Evolutionary conservation across 805 yeast genomes (phyloP).

Genomic region (Saturnispora dispora): DNA sequence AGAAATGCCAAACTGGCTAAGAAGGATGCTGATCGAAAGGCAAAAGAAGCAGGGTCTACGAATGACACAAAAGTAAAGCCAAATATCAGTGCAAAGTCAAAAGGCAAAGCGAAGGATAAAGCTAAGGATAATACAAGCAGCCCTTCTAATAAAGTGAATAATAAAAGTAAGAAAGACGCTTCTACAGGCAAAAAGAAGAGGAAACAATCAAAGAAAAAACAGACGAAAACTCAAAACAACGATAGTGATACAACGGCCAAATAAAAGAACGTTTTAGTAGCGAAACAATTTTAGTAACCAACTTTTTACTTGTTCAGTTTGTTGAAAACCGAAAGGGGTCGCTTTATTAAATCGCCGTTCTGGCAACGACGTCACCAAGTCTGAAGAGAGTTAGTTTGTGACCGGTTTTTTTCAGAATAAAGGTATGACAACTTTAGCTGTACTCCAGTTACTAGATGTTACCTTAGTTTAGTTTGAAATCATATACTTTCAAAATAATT

Average conservation of each 20-base stretch:
- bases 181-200: background rate
- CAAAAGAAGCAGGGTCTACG: conserved; percentile 6
- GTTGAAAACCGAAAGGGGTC: too few relatives aligned
- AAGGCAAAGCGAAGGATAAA: background rate
- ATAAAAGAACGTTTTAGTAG: too few relatives aligned
- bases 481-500: too few relatives aligned
- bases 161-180: conserved; percentile 8
- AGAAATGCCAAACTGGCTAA: background rate
- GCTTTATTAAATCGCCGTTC: too few relatives aligned
- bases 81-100: conserved; percentile 1
- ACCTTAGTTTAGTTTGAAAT: too few relatives aligned
- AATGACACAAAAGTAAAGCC: conserved; percentile 1
- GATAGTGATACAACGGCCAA: background rate
- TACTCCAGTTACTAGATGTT: too few relatives aligned
- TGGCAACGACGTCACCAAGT: too few relatives aligned
- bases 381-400: too few relatives aligned
- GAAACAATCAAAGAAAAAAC: conserved; percentile 8
- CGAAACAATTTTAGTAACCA: too few relatives aligned
- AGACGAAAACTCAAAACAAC: conserved; percentile 4
- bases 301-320: too few relatives aligned
- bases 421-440: too few relatives aligned
- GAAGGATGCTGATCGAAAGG: background rate
- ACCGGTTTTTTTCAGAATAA: too few relatives aligned
- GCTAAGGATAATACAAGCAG: background rate
- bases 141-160: background rate